A percentile compares a stretch with the other conserved stretches of the same genome.
phyloP scores from a whole-genome alignment of 2,329 filamentous ascomycete species.

The Atkinsonella hypoxylon region DNA sequence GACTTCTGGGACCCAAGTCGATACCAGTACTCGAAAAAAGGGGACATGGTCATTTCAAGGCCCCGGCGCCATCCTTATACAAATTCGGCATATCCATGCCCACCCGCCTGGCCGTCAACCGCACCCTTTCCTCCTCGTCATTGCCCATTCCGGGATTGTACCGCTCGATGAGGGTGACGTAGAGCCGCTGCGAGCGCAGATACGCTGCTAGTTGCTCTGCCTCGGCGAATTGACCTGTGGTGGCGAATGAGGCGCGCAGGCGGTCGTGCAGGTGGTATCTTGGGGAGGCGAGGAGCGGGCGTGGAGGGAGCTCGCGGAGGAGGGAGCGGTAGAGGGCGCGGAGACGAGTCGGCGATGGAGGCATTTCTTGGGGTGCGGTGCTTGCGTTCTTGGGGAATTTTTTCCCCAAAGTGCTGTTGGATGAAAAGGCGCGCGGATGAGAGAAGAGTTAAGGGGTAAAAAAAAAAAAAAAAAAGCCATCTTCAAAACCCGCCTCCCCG shows the following conservation, averaged over 20 bases:
- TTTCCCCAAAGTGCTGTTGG: no score
- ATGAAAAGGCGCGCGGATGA: no score
- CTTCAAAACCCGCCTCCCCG: no score
- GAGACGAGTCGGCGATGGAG: constrained; percentile 38
- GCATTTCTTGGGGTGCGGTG: no score
- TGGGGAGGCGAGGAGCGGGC: constrained; percentile 39
- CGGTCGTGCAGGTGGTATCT: constrained; percentile 40
- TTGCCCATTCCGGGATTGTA: constrained; percentile 92
- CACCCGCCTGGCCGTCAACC: constrained; percentile 73
- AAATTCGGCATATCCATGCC: constrained; percentile 79
- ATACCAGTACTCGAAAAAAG: no score
- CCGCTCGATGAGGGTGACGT: constrained; percentile 69
- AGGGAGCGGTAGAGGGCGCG: constrained; percentile 79
- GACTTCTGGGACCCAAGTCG: no score
- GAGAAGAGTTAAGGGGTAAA: no score
- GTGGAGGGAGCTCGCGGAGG: constrained; percentile 77
- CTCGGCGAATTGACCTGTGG: constrained; percentile 15
- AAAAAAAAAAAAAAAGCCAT: no score
- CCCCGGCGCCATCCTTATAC: constrained; percentile 19
- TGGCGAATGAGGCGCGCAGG: constrained; percentile 19
- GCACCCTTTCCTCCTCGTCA: constrained; percentile 72
- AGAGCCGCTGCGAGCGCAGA: constrained; percentile 72
- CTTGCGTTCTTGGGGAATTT: no score
- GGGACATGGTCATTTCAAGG: background rate
- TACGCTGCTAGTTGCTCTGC: constrained; percentile 75